A percentile compares a stretch with the other conserved stretches of the same genome.
These are phyloP conservation scores for Leccinum olivaceopallidum DNA, from an alignment of 768 basidiomycete genomes.

Conservation along the genomic window DNA sequence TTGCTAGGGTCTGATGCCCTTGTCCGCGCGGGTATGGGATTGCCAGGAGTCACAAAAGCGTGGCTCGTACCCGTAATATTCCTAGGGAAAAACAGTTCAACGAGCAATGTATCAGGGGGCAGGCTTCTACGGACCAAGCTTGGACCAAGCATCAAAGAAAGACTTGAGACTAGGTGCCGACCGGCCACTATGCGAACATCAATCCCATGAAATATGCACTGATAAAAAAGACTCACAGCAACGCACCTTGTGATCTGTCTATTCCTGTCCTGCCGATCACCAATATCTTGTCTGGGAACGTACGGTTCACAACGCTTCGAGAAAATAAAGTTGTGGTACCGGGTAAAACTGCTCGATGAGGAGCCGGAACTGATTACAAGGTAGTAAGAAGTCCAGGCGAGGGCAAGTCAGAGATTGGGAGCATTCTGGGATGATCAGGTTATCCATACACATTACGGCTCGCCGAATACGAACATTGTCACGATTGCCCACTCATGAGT, in stretches of 20 bases:
- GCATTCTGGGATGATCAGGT: not conserved
- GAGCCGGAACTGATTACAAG: not conserved
- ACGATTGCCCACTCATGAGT: conserved; percentile 44
- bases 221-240: not conserved
- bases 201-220: not conserved
- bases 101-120: no score
- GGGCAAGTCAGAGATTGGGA: not conserved
- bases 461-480: not conserved
- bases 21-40: not conserved
- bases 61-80: no score
- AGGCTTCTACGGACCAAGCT: no score
- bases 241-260: not conserved
- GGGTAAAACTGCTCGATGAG: not conserved
- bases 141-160: not conserved
- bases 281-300: no score
- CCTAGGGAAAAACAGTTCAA: no score
- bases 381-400: not conserved
- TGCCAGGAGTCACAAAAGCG: not conserved
- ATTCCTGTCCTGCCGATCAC: not conserved
- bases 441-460: not conserved
- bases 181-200: not conserved
- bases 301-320: not conserved
- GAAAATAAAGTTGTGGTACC: not conserved
- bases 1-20: no score
- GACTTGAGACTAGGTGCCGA: not conserved